A percentile compares a stretch with the other conserved stretches of the same genome.
phyloP scores from a whole-genome alignment of 2,329 filamentous ascomycete species.

The Aspergillus japonicus region DNA sequence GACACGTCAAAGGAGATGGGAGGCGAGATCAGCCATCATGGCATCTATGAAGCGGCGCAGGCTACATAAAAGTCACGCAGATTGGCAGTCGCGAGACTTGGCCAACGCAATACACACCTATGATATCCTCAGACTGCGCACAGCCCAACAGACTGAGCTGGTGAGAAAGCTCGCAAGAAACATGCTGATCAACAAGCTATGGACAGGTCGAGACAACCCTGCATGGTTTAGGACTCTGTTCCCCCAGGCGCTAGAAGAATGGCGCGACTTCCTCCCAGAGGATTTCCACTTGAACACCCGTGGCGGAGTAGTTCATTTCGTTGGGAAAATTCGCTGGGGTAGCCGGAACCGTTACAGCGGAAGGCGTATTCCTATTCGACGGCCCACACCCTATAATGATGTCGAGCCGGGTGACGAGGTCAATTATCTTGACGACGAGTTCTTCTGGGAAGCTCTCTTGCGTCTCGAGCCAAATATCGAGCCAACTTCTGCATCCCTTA shows the following conservation, averaged over 20 bases:
- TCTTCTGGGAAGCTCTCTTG: slow-evolving; percentile 22
- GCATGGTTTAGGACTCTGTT: slow-evolving; percentile 38
- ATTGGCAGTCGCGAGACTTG: slow-evolving; percentile 23
- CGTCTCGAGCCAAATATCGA: slow-evolving; percentile 4
- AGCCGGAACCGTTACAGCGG: slow-evolving; percentile 18
- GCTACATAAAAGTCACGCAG: not conserved
- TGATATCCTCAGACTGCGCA: slow-evolving; percentile 31
- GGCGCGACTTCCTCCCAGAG: slow-evolving; percentile 47
- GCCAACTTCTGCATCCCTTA: slow-evolving; percentile 14
- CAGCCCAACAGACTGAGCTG: slow-evolving; percentile 28
- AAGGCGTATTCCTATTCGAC: slow-evolving; percentile 22
- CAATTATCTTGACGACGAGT: slow-evolving; percentile 28
- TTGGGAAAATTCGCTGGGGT: slow-evolving; percentile 24
- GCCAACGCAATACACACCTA: slow-evolving; percentile 34
- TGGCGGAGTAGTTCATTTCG: slow-evolving; percentile 43
- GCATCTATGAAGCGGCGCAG: slow-evolving; percentile 21
- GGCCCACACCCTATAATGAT: slow-evolving; percentile 14
- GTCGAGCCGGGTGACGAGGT: slow-evolving; percentile 14
- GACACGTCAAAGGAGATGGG: slow-evolving; percentile 28
- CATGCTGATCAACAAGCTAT: slow-evolving; percentile 22
- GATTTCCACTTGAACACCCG: slow-evolving; percentile 37
- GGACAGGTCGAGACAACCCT: slow-evolving; percentile 17
- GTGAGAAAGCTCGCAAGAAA: slow-evolving; percentile 25
- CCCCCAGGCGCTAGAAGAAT: slow-evolving; percentile 50
- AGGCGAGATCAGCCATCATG: slow-evolving; percentile 27